Evolutionary conservation across 352 stramenopile species (phyloP), one percentile per base, ranked within the genome.

Genomic region (Phytophthora meadii): DNA sequence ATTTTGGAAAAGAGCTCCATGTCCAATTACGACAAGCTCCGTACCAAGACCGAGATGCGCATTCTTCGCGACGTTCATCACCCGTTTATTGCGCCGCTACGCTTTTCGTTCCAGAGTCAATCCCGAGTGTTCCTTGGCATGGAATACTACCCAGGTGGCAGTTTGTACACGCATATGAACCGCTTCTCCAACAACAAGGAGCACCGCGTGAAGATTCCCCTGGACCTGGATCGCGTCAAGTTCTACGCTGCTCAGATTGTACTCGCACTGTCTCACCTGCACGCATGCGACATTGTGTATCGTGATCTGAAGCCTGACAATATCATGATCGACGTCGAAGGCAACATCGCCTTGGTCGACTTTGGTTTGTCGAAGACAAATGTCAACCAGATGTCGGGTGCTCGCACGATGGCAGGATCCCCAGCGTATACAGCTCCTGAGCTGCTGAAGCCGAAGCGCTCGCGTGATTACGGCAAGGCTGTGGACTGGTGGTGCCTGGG

Each of bases 241-340:
- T 95, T 98, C 51, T 98, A 98, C 70, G 77, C 84, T 8, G 93
- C 94, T 45, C 94, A 98, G 78, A 97, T 98, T 53, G 84, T 94
- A 36, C 74, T 97, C 0, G 94, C 88, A 27, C 76, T 98, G 30
- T 95, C 87, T 36, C 91, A 97, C 63, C 53, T 98, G 14, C 94
- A 98, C 70, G 84, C 90, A 10, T 94, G 88, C 51, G 91, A 98
- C 75, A 98, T 99, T 68, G 90, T 99, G 11, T 98, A 98, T 73
- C 87, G 92, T 51, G 96, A 99, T 59, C 69, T 99, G 19, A 99
- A 99, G 61, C 96, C 96, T 2, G 94, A 98, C 65, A 98, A 99
- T 71, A 92, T 98, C 47, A 96, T 98, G 74, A 88, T 98, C 46
- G 95, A 98, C 68, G 80, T 93, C 8, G 88, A 96, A 34, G 95